Conservation (phyloP, 148 eudicot species). For the Rhododendron williamsianum region DNA sequence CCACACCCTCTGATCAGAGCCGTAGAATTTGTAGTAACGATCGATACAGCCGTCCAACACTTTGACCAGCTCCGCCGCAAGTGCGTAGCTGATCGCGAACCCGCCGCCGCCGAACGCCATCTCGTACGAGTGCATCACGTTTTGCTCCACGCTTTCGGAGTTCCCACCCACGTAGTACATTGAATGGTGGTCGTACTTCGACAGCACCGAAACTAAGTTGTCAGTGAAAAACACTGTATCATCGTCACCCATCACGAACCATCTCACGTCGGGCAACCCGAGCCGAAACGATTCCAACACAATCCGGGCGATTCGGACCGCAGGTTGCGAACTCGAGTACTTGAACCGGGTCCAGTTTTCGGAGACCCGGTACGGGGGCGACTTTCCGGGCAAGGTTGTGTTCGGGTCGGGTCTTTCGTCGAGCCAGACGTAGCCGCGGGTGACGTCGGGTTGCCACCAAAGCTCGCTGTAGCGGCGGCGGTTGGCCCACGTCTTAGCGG, state of each 20-base stretch:
- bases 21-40: constrained; percentile 60
- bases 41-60: constrained; percentile 66
- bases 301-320: constrained; percentile 72
- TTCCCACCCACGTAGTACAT: constrained; percentile 71
- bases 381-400: constrained; percentile 10
- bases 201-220: constrained; percentile 57
- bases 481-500: constrained; percentile 50
- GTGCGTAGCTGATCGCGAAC: constrained; percentile 62
- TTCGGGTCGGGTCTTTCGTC: constrained; percentile 40
- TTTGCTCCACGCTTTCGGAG: constrained; percentile 87
- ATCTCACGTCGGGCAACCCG: constrained; percentile 47
- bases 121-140: constrained; percentile 62
- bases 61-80: constrained; percentile 48
- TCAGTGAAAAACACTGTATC: constrained; percentile 77
- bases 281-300: constrained; percentile 44
- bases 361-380: constrained; percentile 42
- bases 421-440: constrained; percentile 68
- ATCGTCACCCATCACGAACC: constrained; percentile 99
- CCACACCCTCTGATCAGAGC: constrained; percentile 83
- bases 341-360: constrained; percentile 27
- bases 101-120: constrained; percentile 97
- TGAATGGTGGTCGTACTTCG: constrained; percentile 55
- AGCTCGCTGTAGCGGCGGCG: constrained; percentile 48
- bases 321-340: constrained; percentile 24
- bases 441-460: constrained; percentile 64